phyloP scores from a whole-genome alignment of 202 grass and related monocot species.

The Brachypodium distachyon region DNA sequence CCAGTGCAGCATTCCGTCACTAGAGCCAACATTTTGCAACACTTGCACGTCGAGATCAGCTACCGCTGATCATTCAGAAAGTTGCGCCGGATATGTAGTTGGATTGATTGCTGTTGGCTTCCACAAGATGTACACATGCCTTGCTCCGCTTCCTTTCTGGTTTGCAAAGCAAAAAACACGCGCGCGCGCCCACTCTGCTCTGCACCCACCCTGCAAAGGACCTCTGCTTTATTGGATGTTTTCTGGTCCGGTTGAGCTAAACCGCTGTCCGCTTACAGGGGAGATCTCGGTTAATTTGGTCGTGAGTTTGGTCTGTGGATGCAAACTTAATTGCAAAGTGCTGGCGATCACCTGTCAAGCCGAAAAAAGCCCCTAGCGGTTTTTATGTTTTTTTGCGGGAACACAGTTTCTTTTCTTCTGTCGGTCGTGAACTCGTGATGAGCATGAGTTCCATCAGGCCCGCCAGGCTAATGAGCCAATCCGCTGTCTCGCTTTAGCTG shows the following conservation, averaged over 20 bases:
- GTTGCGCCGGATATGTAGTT: slow-evolving; percentile 3
- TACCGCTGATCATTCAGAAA: neutral
- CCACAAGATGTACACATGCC: neutral
- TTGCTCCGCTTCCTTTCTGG: neutral
- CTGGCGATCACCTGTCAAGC: no score
- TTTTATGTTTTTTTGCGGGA: no score
- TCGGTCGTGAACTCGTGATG: neutral
- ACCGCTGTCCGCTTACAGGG: neutral
- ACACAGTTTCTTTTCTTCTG: no score
- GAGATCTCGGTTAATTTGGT: neutral
- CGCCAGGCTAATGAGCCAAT: neutral
- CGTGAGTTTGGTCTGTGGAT: neutral
- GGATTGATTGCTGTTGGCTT: neutral
- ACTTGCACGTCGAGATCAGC: neutral
- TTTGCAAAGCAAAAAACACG: neutral
- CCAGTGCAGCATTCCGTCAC: neutral
- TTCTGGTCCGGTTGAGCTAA: neutral
- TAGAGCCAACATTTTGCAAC: neutral
- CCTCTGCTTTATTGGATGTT: neutral
- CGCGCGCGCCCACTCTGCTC: neutral
- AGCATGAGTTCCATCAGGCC: neutral
- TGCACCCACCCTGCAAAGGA: no score
- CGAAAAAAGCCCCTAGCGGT: no score
- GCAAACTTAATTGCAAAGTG: no score
- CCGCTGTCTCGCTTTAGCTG: neutral